Percentiles rank a stretch among this genome's conserved stretches.
These are phyloP conservation scores for Phytophthora vignae DNA, from an alignment of 352 stramenopile species.

Conservation along the genomic window DNA sequence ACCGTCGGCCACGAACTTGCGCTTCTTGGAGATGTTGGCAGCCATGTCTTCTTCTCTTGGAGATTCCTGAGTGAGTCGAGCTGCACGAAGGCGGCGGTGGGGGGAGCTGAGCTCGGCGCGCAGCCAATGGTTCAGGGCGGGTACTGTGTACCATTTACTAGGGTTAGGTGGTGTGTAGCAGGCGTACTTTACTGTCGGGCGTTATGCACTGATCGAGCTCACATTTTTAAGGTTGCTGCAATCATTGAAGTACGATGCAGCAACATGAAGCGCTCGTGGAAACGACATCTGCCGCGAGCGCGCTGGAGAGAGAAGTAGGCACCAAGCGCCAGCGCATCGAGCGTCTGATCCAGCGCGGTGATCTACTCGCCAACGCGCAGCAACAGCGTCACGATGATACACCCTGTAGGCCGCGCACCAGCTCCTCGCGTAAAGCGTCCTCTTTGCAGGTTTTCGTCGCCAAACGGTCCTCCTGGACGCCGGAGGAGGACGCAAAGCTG, in stretches of 20 bases:
- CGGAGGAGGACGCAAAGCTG: constrained; percentile 57
- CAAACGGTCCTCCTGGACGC: constrained; percentile 51
- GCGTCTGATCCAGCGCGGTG: constrained; percentile 58
- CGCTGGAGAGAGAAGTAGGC: constrained; percentile 2
- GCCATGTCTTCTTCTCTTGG: constrained; percentile 66
- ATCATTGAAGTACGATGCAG: too few relatives aligned
- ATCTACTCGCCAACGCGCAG: constrained; percentile 43
- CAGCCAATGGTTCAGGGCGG: too few relatives aligned
- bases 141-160: too few relatives aligned
- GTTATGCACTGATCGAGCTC: too few relatives aligned
- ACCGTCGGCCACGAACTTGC: constrained; percentile 99
- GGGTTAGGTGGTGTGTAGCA: too few relatives aligned
- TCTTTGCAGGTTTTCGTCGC: not conserved
- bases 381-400: constrained; percentile 1
- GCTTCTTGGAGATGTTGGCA: constrained; percentile 98
- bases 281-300: not conserved
- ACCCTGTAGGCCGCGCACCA: constrained; percentile 1
- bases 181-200: too few relatives aligned
- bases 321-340: constrained; percentile 70
- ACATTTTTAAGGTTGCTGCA: too few relatives aligned
- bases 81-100: too few relatives aligned
- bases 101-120: too few relatives aligned
- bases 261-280: not conserved
- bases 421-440: not conserved
- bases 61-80: constrained; percentile 41